phyloP scores from a whole-genome alignment of 2,329 filamentous ascomycete species.

The Exophiala oligosperma region DNA sequence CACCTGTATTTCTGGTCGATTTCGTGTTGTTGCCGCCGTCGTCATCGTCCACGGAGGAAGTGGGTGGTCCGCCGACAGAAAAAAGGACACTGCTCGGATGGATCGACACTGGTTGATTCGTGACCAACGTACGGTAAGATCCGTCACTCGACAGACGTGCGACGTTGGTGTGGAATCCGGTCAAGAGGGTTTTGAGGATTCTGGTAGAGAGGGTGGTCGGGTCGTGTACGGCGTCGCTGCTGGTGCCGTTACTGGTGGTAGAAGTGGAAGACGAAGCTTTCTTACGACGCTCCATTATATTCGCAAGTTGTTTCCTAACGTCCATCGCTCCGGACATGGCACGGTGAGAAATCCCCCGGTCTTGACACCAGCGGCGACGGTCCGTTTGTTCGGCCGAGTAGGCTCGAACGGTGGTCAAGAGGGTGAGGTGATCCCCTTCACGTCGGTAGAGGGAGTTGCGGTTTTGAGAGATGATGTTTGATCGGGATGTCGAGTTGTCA shows the following conservation, averaged over 20 bases:
- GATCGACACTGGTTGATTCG: slow-evolving; percentile 63
- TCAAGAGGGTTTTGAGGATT: slow-evolving; percentile 59
- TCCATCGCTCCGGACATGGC: slow-evolving; percentile 66
- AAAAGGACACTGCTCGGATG: slow-evolving; percentile 41
- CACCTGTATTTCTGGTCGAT: not conserved
- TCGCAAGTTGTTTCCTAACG: slow-evolving; percentile 29
- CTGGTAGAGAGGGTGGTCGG: slow-evolving; percentile 43
- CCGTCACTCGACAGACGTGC: slow-evolving; percentile 38
- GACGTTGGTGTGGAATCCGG: slow-evolving; percentile 61
- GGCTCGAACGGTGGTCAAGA: slow-evolving; percentile 60
- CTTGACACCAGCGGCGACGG: slow-evolving; percentile 60
- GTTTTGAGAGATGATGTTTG: slow-evolving; percentile 51
- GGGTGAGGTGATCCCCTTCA: slow-evolving; percentile 65
- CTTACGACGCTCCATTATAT: slow-evolving; percentile 20
- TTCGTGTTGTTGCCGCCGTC: not conserved
- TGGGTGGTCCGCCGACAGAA: not conserved
- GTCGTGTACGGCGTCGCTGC: slow-evolving; percentile 38
- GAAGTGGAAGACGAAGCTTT: not conserved
- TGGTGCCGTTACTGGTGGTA: too few species aligned
- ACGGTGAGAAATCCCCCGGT: slow-evolving; percentile 60
- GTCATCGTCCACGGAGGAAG: not conserved
- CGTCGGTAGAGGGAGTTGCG: slow-evolving; percentile 58
- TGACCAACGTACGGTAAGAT: slow-evolving; percentile 61
- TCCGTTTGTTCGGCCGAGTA: slow-evolving; percentile 60
- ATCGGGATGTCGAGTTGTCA: slow-evolving; percentile 5